Conservation (phyloP, 164 flowering plant species). For the Aristolochia contorta region DNA sequence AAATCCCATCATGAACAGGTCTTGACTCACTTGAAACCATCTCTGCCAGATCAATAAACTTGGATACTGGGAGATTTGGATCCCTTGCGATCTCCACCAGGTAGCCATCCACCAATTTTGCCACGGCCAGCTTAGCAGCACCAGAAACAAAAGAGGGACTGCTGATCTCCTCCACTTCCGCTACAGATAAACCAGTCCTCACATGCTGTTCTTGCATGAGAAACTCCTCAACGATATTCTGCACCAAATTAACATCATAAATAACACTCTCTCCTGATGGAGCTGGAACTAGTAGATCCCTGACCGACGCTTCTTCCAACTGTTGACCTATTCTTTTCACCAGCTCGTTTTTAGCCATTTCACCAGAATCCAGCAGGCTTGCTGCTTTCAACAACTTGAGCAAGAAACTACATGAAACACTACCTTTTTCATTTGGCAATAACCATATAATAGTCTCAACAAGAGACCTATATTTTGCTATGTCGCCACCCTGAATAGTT, state of each 20-base stretch:
- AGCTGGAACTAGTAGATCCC: slow-evolving; percentile 63
- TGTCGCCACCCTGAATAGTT: slow-evolving; percentile 29
- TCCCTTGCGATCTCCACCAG: slow-evolving; percentile 80
- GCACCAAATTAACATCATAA: slow-evolving; percentile 62
- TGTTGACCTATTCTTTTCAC: slow-evolving; percentile 64
- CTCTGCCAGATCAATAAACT: slow-evolving; percentile 60
- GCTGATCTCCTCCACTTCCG: slow-evolving; percentile 31
- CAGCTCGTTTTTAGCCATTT: slow-evolving; percentile 40
- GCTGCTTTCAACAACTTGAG: slow-evolving; percentile 71
- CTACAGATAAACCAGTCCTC: slow-evolving; percentile 23
- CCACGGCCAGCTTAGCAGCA: slow-evolving; percentile 79
- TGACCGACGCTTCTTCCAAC: slow-evolving; percentile 71
- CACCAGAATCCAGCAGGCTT: slow-evolving; percentile 41
- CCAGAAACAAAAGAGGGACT: slow-evolving; percentile 50
- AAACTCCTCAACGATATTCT: slow-evolving; percentile 60
- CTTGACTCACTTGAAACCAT: slow-evolving; percentile 47
- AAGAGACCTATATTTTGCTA: slow-evolving; percentile 24
- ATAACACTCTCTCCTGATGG: slow-evolving; percentile 29
- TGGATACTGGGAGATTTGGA: slow-evolving; percentile 52
- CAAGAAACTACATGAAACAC: slow-evolving; percentile 70
- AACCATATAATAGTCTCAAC: slow-evolving; percentile 62
- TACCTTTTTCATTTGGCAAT: slow-evolving; percentile 60
- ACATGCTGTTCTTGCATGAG: slow-evolving; percentile 38
- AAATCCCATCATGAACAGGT: slow-evolving; percentile 73
- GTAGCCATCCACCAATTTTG: slow-evolving; percentile 76